A percentile compares a stretch with the other conserved stretches of the same genome.
These are phyloP conservation scores for Teratosphaeria zuluensis DNA, from an alignment of 2,329 filamentous ascomycete genomes.

Conservation along the genomic window DNA sequence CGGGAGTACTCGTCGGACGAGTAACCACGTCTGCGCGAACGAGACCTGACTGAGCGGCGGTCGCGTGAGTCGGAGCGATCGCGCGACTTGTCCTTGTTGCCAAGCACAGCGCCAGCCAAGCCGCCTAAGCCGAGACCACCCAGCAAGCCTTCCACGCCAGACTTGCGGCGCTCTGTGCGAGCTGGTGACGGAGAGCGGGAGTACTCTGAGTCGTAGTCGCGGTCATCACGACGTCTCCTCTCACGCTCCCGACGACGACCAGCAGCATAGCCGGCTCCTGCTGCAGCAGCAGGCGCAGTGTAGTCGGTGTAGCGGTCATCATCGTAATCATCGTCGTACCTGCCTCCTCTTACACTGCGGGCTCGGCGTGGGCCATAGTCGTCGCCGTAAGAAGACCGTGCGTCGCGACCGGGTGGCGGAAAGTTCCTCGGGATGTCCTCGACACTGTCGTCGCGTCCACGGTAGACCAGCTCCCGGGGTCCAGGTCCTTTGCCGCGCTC, in stretches of 20 bases:
- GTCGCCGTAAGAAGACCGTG: slow-evolving; percentile 20
- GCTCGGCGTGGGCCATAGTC: slow-evolving; percentile 42
- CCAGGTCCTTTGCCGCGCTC: slow-evolving; percentile 34
- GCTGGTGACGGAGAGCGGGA: slow-evolving; percentile 29
- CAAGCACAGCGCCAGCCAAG: slow-evolving; percentile 40
- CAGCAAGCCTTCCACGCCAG: slow-evolving; percentile 53
- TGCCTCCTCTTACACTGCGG: slow-evolving; percentile 46
- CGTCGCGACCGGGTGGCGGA: slow-evolving; percentile 48
- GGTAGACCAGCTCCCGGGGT: slow-evolving; percentile 41
- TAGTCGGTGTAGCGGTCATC: slow-evolving; percentile 44
- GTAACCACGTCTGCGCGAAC: slow-evolving; percentile 44
- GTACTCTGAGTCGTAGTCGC: slow-evolving; percentile 37
- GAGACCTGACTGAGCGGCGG: slow-evolving; percentile 21
- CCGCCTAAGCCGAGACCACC: slow-evolving; percentile 50
- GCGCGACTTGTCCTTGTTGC: slow-evolving; percentile 54
- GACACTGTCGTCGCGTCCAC: slow-evolving; percentile 63
- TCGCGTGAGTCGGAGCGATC: slow-evolving; percentile 52
- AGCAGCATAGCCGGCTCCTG: slow-evolving; percentile 27
- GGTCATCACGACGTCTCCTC: slow-evolving; percentile 39
- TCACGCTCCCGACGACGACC: slow-evolving; percentile 21
- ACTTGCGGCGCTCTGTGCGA: slow-evolving; percentile 42
- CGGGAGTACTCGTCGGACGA: slow-evolving; percentile 31
- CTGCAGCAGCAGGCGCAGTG: slow-evolving; percentile 33
- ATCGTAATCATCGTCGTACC: slow-evolving; percentile 39
- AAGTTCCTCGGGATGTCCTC: slow-evolving; percentile 82